Conservation (phyloP, 176 grass and related monocot genomes). For the Triticum urartu region DNA sequence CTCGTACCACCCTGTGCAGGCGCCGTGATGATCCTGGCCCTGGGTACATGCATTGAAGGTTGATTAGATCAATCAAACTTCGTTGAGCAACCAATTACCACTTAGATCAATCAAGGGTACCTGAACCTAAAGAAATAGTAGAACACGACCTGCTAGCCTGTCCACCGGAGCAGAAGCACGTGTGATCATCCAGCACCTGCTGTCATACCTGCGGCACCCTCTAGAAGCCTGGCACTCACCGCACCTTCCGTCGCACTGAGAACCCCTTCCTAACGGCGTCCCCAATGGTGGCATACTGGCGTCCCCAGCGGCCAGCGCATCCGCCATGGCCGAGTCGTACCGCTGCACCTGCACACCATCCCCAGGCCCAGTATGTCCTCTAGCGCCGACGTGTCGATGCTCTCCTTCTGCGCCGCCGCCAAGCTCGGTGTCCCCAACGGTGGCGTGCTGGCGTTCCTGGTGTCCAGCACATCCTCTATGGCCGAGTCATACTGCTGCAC, state of each 20-base stretch:
- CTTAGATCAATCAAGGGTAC: not conserved
- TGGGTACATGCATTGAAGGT: too few species aligned
- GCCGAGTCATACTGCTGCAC: not conserved
- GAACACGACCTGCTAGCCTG: not conserved
- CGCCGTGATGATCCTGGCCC: too few species aligned
- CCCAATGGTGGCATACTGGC: not conserved
- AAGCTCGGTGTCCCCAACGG: not conserved
- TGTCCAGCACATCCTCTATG: not conserved
- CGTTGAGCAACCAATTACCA: not conserved
- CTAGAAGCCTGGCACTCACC: conserved; percentile 25
- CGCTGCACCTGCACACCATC: conserved; percentile 8
- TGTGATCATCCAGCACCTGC: conserved; percentile 1
- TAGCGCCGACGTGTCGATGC: not conserved
- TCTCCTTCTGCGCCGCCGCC: too few species aligned
- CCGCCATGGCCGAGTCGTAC: not conserved
- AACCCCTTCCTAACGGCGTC: conserved; percentile 37
- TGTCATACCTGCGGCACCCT: conserved; percentile 36
- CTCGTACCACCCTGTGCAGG: too few species aligned
- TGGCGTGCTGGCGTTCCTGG: not conserved
- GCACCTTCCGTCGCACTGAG: conserved; percentile 35
- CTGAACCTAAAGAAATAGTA: not conserved
- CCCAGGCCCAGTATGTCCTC: not conserved
- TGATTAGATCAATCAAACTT: not conserved
- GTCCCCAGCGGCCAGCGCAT: too few species aligned
- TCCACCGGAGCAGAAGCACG: not conserved